A percentile compares a stretch with the other conserved stretches of the same genome.
phyloP scores from a whole-genome alignment of 768 basidiomycete species.

The Termitomyces sp. region DNA sequence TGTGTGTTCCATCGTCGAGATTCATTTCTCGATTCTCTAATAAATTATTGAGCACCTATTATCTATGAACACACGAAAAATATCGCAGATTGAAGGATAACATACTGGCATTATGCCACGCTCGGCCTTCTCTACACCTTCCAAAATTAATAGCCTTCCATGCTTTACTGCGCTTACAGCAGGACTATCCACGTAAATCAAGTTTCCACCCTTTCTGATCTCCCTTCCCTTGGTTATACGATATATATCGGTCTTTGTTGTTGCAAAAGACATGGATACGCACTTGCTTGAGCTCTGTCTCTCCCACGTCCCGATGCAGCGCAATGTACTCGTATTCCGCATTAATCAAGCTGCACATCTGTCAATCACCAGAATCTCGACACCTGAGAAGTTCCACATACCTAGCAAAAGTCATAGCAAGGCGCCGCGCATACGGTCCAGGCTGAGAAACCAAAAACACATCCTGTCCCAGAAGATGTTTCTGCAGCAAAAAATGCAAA shows the following conservation, averaged over 20 bases:
- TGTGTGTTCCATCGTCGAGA: slow-evolving; percentile 65
- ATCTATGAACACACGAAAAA: not conserved
- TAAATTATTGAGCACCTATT: slow-evolving; percentile 56
- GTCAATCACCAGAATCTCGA: not conserved
- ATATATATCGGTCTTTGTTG: not conserved
- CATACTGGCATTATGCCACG: slow-evolving; percentile 68
- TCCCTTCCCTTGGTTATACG: slow-evolving; percentile 44
- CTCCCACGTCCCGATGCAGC: slow-evolving; percentile 65
- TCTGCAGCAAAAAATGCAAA: slow-evolving; percentile 63
- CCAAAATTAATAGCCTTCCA: slow-evolving; percentile 59
- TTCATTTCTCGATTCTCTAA: slow-evolving; percentile 75
- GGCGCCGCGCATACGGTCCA: slow-evolving; percentile 58
- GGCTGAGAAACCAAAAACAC: slow-evolving; percentile 63
- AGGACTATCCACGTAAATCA: slow-evolving; percentile 65
- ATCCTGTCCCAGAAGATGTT: slow-evolving; percentile 63
- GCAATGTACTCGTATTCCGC: slow-evolving; percentile 66
- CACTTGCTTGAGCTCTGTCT: slow-evolving; percentile 66
- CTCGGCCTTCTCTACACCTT: slow-evolving; percentile 70
- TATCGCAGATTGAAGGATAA: not conserved
- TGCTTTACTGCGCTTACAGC: slow-evolving; percentile 63
- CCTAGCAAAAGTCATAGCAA: slow-evolving; percentile 64
- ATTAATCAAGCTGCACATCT: slow-evolving; percentile 46
- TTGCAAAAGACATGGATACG: not conserved
- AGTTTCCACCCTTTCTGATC: slow-evolving; percentile 53
- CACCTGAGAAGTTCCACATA: slow-evolving; percentile 11